A percentile compares a stretch with the other conserved stretches of the same genome.
phyloP scores from a whole-genome alignment of 208 protist genomes.

The Tritrichomonas foetus region DNA sequence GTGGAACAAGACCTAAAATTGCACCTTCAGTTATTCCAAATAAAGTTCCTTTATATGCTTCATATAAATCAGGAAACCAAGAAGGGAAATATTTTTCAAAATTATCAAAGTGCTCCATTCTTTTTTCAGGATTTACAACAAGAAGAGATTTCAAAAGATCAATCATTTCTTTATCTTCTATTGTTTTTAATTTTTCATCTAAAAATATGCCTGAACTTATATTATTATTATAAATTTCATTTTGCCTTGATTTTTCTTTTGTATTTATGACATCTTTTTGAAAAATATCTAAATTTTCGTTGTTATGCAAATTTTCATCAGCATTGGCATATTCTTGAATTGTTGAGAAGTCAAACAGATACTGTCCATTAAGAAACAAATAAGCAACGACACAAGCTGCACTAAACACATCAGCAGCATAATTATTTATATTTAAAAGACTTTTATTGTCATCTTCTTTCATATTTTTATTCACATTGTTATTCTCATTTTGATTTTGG shows the following conservation, averaged over 20 bases:
- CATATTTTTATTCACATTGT: no score
- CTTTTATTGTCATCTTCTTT: not conserved
- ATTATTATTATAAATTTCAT: no score
- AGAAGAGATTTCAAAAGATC: not conserved
- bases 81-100: not conserved
- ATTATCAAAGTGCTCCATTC: not conserved
- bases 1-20: no score
- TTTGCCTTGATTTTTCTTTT: no score
- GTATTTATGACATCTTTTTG: no score
- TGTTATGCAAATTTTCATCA: not conserved
- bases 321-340: not conserved
- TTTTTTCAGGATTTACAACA: not conserved
- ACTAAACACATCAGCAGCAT: not conserved
- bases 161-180: not conserved
- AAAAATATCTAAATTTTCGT: no score
- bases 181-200: not conserved
- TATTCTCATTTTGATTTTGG: no score
- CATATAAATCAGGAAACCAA: not conserved
- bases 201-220: no score
- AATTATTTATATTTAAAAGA: not conserved
- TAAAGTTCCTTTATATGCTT: no score
- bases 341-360: not conserved
- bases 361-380: not conserved
- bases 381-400: not conserved
- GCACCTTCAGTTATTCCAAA: no score